phyloP scores from a whole-genome alignment of 2,329 filamentous ascomycete genomes.

The Fusarium sp. region DNA sequence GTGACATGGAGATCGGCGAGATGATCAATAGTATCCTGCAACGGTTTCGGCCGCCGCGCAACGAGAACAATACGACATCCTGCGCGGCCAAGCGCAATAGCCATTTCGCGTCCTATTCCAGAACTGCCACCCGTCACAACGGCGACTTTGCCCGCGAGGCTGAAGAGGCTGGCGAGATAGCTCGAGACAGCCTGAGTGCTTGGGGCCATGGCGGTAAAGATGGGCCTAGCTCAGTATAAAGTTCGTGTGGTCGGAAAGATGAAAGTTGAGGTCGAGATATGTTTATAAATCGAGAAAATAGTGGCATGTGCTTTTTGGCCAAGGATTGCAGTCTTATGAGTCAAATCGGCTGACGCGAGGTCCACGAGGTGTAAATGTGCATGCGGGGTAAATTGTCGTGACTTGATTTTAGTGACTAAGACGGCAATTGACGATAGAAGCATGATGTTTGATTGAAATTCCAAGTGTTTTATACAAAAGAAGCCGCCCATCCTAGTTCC shows the following conservation, averaged over 20 bases:
- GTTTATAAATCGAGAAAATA: not conserved
- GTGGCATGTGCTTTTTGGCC: conserved; percentile 5
- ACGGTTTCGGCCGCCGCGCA: conserved; percentile 46
- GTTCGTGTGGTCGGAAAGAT: not conserved
- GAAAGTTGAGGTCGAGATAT: not conserved
- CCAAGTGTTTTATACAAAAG: not conserved
- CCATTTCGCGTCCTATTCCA: conserved; percentile 54
- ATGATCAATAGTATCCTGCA: conserved; percentile 44
- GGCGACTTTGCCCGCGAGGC: conserved; percentile 49
- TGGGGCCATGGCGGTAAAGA: conserved; percentile 29
- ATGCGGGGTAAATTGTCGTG: conserved; percentile 32
- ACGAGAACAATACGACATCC: conserved; percentile 52
- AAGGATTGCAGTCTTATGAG: conserved; percentile 28
- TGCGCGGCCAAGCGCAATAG: conserved; percentile 48
- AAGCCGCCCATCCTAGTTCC: too few species aligned
- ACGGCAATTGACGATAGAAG: conserved; percentile 2
- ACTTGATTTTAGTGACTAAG: conserved; percentile 17
- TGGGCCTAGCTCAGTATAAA: not conserved
- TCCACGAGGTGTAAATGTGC: conserved; percentile 25
- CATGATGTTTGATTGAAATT: not conserved
- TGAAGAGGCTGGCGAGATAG: conserved; percentile 51
- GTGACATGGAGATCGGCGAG: conserved; percentile 47
- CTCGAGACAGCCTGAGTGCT: conserved; percentile 14
- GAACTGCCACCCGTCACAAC: conserved; percentile 54
- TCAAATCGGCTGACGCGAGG: conserved; percentile 28